Conservation (phyloP, 2,329 filamentous ascomycete species). For the Aspergillus sp. region DNA sequence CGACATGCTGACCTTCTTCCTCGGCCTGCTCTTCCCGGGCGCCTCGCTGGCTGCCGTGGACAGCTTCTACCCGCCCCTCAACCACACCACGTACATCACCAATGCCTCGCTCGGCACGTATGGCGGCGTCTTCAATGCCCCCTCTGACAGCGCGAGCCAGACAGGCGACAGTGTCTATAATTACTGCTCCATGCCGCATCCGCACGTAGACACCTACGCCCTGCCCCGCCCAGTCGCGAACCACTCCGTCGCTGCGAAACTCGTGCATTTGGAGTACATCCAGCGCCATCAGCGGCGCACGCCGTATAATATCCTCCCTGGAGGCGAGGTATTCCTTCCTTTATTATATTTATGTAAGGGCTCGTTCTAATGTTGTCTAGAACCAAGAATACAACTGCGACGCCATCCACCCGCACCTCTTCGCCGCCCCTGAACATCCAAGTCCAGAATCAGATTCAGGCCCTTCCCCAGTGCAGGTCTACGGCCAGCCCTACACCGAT, state of each 20-base stretch:
- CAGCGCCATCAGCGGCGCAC: slow-evolving; percentile 41
- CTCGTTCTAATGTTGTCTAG: slow-evolving; percentile 15
- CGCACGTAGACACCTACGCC: slow-evolving; percentile 31
- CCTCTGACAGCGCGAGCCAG: slow-evolving; percentile 17
- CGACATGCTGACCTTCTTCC: slow-evolving; percentile 16
- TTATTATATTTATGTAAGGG: too few species aligned
- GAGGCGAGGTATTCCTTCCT: slow-evolving; percentile 30
- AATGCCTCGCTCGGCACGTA: slow-evolving; percentile 37
- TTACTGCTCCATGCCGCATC: slow-evolving; percentile 44
- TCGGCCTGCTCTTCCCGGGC: slow-evolving; percentile 12
- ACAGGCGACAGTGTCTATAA: slow-evolving; percentile 36
- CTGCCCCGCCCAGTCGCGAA: slow-evolving; percentile 30
- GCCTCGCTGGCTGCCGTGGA: slow-evolving; percentile 12
- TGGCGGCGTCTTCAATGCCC: slow-evolving; percentile 37
- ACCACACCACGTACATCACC: slow-evolving; percentile 38
- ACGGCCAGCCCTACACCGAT: slow-evolving; percentile 39
- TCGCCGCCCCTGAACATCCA: slow-evolving; percentile 24
- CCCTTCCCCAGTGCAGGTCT: slow-evolving; percentile 27
- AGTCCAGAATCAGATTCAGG: slow-evolving; percentile 6
- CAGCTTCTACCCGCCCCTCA: slow-evolving; percentile 40
- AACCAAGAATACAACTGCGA: slow-evolving; percentile 40
- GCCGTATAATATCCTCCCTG: slow-evolving; percentile 41
- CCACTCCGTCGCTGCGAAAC: slow-evolving; percentile 25
- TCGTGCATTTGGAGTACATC: slow-evolving; percentile 41
- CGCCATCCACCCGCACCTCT: slow-evolving; percentile 37